Conservation (phyloP, 2,329 filamentous ascomycete genomes). For the Diaporthe citri region DNA sequence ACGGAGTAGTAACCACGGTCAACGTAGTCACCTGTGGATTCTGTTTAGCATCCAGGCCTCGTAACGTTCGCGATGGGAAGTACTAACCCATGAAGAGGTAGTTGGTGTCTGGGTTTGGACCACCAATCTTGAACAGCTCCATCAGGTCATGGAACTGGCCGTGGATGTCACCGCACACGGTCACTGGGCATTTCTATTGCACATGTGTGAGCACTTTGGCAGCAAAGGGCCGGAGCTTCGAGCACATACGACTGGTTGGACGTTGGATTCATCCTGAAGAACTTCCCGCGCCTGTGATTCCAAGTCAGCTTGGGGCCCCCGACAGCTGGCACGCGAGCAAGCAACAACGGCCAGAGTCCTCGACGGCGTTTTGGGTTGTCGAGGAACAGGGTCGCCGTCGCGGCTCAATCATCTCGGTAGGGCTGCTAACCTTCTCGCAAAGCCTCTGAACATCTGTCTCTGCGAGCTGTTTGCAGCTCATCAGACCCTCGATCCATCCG, state of each 20-base stretch:
- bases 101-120: slow-evolving; percentile 97
- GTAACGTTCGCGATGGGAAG: slow-evolving; percentile 4
- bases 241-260: slow-evolving; percentile 91
- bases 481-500: slow-evolving; percentile 98
- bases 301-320: slow-evolving; percentile 49
- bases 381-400: neutral
- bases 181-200: slow-evolving; percentile 93
- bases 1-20: slow-evolving; percentile 99
- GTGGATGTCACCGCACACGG: slow-evolving; percentile 98
- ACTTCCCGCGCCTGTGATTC: slow-evolving; percentile 86
- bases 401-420: neutral
- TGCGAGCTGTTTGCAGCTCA: slow-evolving; percentile 97
- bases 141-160: slow-evolving; percentile 99
- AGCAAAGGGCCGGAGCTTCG: neutral
- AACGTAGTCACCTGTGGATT: slow-evolving; percentile 86
- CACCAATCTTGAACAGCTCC: slow-evolving; percentile 99
- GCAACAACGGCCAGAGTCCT: neutral
- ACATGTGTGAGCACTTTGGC: slow-evolving; percentile 46
- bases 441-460: slow-evolving; percentile 95
- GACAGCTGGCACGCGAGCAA: slow-evolving; percentile 37
- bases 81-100: slow-evolving; percentile 96
- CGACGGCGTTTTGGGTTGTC: neutral
- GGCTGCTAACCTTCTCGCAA: slow-evolving; percentile 87
- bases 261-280: slow-evolving; percentile 96
- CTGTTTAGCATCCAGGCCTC: slow-evolving; percentile 29